Base-by-base conservation (phyloP, 2,329 filamentous ascomycete species). In the Diaporthe caulivora region DNA sequence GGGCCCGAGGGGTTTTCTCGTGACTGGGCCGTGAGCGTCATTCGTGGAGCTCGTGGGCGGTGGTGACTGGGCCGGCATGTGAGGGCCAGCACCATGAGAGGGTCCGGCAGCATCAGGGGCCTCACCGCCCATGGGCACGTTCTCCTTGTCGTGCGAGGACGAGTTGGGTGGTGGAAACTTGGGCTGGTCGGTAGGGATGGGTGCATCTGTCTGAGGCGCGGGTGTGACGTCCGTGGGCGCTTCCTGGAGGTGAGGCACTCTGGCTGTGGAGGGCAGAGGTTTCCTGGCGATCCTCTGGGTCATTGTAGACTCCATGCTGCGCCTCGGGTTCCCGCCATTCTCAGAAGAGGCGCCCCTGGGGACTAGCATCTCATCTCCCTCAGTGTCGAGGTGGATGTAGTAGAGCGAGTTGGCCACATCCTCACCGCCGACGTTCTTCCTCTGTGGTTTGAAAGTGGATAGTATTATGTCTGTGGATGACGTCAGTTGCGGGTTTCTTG, bases 331-430 rank as follows among this genome's bases (percentile, higher is more conserved):
- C 49, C 78, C 37, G 8, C 37, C 78, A 9, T 82, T 80, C 21
- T 77, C 69, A 40, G 78, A 77, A 13, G 80, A 80, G 75, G 71
- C 72, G 47, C 77, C 77, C 34, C 40, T 62, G 26, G 69, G 55
- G 0, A 47, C 71, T 21, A 85, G 81, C 42, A 84, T 80, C 40
- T 82, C 82, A 74, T 94, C 90, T 51, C 90, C 87, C 4, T 90
- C 89, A 1, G 88, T 87, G 74, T 94, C 89, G 51, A 97, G 89
- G 83, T 98, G 96, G 70, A 98, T 86, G 81, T 97, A 98, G 84
- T 98, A 99, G 7, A 99, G 88, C 18, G 93, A 97, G 78, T 92
- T 94, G 72, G 93, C 91, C 64, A 99, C 92, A 80, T 98, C 96
- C 80, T 95, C 92, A 57, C 90, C 92, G 0, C 95, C 97, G 76